Conservation (phyloP, 768 basidiomycete species). For the Russula ochroleuca region DNA sequence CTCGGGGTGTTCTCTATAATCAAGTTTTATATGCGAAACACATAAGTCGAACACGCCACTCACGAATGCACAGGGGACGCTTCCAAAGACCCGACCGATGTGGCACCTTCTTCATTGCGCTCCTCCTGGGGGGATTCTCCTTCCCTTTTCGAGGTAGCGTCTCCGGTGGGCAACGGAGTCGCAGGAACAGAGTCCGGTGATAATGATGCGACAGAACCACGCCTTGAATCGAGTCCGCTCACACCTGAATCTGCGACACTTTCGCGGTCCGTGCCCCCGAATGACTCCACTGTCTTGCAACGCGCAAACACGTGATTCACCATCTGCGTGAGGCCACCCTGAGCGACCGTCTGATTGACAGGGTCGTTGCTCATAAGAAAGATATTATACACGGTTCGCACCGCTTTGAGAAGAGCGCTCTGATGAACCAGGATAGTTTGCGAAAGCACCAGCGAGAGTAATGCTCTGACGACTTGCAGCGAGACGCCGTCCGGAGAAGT, state of each 20-base stretch:
- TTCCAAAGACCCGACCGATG: not conserved
- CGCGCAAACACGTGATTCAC: slow-evolving; percentile 94
- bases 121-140: slow-evolving; percentile 8
- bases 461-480: slow-evolving; percentile 93
- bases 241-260: slow-evolving; percentile 21
- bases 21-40: not conserved
- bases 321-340: slow-evolving; percentile 97
- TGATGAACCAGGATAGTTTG: slow-evolving; percentile 88
- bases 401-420: slow-evolving; percentile 90
- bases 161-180: slow-evolving; percentile 15
- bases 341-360: slow-evolving; percentile 96
- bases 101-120: not conserved
- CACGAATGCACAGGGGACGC: not conserved
- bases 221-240: slow-evolving; percentile 11
- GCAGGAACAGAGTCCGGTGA: slow-evolving; percentile 27
- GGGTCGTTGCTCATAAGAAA: slow-evolving; percentile 87
- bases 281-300: slow-evolving; percentile 44
- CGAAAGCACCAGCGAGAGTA: slow-evolving; percentile 85
- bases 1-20: slow-evolving; percentile 11
- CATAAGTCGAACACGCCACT: not conserved
- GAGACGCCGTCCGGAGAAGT: slow-evolving; percentile 86
- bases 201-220: slow-evolving; percentile 18
- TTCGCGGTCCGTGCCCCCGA: slow-evolving; percentile 8
- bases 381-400: slow-evolving; percentile 97
- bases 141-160: not conserved